Conservation (phyloP, 768 basidiomycete species). For the Termitomyces sp. region DNA sequence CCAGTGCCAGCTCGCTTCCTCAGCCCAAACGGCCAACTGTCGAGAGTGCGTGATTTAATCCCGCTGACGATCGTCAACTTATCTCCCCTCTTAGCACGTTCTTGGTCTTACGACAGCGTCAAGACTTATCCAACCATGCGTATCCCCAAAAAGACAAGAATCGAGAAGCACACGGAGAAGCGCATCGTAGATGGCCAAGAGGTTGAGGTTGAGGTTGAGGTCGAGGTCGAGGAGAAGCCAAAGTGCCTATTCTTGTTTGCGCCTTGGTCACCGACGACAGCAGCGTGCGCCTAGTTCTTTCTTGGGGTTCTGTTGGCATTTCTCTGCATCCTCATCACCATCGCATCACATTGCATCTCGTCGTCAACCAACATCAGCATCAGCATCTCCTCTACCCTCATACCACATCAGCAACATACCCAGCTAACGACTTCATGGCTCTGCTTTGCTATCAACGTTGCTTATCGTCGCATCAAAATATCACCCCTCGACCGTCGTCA, state of each 20-base stretch:
- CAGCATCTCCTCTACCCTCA: slow-evolving; percentile 1
- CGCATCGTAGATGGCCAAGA: slow-evolving; percentile 38
- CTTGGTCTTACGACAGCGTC: slow-evolving; percentile 75
- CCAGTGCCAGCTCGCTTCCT: slow-evolving; percentile 16
- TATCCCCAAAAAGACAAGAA: slow-evolving; percentile 42
- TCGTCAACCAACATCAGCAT: slow-evolving; percentile 4
- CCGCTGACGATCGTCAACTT: not conserved
- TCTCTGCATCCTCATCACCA: slow-evolving; percentile 4
- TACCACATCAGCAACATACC: slow-evolving; percentile 13
- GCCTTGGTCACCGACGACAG: slow-evolving; percentile 16
- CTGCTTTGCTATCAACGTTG: slow-evolving; percentile 8
- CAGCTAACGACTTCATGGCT: slow-evolving; percentile 3
- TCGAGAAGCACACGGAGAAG: slow-evolving; percentile 49
- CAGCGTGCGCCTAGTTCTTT: slow-evolving; percentile 6
- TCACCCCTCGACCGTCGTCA: slow-evolving; percentile 6
- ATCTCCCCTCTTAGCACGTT: slow-evolving; percentile 41
- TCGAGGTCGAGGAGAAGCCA: slow-evolving; percentile 48
- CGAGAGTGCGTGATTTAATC: slow-evolving; percentile 41
- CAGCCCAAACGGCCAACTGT: slow-evolving; percentile 35
- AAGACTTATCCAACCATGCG: slow-evolving; percentile 64
- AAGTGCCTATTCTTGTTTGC: slow-evolving; percentile 73
- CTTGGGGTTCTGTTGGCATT: not conserved
- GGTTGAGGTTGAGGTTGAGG: slow-evolving; percentile 41
- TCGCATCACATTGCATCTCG: slow-evolving; percentile 11
- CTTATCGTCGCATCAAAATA: slow-evolving; percentile 9